These are phyloP conservation scores for Silene uniflora DNA, from an alignment of 148 eudicot genomes.

Conservation along the genomic window DNA sequence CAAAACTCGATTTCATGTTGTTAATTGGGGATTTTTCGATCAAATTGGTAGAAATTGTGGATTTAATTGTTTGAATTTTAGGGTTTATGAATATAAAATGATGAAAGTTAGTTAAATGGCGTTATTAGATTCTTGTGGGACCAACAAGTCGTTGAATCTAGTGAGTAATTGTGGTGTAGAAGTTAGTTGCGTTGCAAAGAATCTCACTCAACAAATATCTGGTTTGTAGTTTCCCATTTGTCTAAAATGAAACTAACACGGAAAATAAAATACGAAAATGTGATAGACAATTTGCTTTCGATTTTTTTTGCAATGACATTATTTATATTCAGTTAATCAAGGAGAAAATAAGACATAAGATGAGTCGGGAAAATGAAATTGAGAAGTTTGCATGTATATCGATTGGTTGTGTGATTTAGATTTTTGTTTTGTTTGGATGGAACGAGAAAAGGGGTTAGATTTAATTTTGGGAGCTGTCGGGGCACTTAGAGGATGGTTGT, in stretches of 20 bases:
- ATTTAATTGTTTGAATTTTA: not conserved
- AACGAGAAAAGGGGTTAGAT: too few relatives aligned
- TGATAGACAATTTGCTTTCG: too few relatives aligned
- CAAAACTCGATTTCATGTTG: conserved; percentile 27
- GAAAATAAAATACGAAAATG: too few relatives aligned
- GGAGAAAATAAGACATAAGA: too few relatives aligned
- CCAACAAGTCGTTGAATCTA: conserved; percentile 21
- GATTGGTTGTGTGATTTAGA: too few relatives aligned
- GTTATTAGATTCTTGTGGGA: conserved; percentile 18
- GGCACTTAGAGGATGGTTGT: too few relatives aligned
- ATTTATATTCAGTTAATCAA: too few relatives aligned
- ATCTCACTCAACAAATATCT: conserved; percentile 26
- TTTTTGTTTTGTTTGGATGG: too few relatives aligned
- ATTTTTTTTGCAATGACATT: too few relatives aligned
- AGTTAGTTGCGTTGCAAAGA: conserved; percentile 28
- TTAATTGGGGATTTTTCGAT: not conserved
- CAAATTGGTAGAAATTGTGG: not conserved
- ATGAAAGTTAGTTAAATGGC: not conserved
- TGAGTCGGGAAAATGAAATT: too few relatives aligned
- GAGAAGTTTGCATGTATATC: too few relatives aligned
- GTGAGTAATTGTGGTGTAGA: conserved; percentile 14
- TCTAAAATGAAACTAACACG: not conserved
- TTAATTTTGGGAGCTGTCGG: too few relatives aligned
- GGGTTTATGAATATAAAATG: conserved; percentile 11
- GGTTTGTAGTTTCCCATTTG: not conserved